phyloP scores from a whole-genome alignment of 2,329 filamentous ascomycete species.

The Penicillium hordei region DNA sequence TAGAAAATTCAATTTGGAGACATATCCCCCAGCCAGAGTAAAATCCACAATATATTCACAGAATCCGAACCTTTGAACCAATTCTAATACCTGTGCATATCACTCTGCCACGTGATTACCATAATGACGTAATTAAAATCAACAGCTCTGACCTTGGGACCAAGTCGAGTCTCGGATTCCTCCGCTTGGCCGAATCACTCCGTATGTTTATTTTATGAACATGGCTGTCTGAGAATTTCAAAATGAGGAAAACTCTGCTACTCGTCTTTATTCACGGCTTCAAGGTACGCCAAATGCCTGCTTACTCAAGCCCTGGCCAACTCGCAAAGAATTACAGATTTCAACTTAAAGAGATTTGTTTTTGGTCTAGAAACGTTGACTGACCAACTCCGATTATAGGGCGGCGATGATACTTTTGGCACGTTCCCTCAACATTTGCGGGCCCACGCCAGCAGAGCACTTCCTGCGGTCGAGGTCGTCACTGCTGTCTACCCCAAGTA shows the following conservation, averaged over 20 bases:
- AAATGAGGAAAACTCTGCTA: slow-evolving; percentile 49
- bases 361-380: not conserved
- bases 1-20: too few species aligned
- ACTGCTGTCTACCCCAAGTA: slow-evolving; percentile 51
- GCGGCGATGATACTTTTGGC: slow-evolving; percentile 51
- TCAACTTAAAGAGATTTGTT: not conserved
- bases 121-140: slow-evolving; percentile 7
- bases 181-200: not conserved
- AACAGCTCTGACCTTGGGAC: not conserved
- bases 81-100: not conserved
- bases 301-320: not conserved
- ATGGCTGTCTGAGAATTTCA: slow-evolving; percentile 6
- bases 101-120: not conserved
- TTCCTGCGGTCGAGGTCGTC: slow-evolving; percentile 44
- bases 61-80: not conserved
- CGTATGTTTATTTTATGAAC: not conserved
- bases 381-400: slow-evolving; percentile 32
- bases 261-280: slow-evolving; percentile 52
- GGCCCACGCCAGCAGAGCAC: slow-evolving; percentile 42
- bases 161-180: too few species aligned
- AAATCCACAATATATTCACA: not conserved
- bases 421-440: slow-evolving; percentile 48
- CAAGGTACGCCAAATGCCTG: slow-evolving; percentile 37
- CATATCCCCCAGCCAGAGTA: not conserved
- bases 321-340: slow-evolving; percentile 2